Evolutionary conservation across 2,329 filamentous ascomycete species (phyloP), one percentile per base, ranked within the genome.

Genomic region (Botrytis deweyae): DNA sequence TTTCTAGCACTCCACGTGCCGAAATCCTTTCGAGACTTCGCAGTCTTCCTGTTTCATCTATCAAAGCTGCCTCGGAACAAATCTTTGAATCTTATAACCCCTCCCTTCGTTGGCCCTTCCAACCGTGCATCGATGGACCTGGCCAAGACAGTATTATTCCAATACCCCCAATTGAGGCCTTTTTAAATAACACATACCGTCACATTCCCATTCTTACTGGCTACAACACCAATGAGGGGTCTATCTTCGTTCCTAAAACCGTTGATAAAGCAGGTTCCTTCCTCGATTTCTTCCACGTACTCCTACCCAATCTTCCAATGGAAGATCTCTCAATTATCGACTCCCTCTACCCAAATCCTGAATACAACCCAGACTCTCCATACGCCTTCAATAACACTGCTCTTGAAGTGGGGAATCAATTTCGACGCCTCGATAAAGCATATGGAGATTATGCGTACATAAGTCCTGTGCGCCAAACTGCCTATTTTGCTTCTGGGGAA

Each of bases 171-270:
- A 84, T 91, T 20, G 83, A 85, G n/a, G 85, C 86, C n/a, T 91
- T 89, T 89, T 80, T 84, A 40, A 82, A 85, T 0, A 84, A 86
- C 0, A 81, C 83, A 25, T 88, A 86, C 80, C 84, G 90, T 76
- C 85, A 85, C 76, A 84, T 91, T 12, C 88, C 90, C 12, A 86
- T 93, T 67, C 82, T 94, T 67, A 92, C 90, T 0, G 91, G 91
- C 12, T 93, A 90, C 83, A 91, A 90, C 81, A 88, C 88, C 58
- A 90, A 93, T 78, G 92, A 94, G 80, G 92, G 91, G 25, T 86
- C 89, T 0, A 80, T 85, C 55, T 93, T 93, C 79, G 87, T 93
- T 0, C 87, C 90, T 0, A 80, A 83, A 22, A n/a, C 25, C 1
- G 36, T 36, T 38, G 77, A 80, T 10, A 84, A 87, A 71, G 82